These are phyloP conservation scores for Penicillium parvum DNA, from an alignment of 495 filamentous ascomycete species.

Conservation along the genomic window DNA sequence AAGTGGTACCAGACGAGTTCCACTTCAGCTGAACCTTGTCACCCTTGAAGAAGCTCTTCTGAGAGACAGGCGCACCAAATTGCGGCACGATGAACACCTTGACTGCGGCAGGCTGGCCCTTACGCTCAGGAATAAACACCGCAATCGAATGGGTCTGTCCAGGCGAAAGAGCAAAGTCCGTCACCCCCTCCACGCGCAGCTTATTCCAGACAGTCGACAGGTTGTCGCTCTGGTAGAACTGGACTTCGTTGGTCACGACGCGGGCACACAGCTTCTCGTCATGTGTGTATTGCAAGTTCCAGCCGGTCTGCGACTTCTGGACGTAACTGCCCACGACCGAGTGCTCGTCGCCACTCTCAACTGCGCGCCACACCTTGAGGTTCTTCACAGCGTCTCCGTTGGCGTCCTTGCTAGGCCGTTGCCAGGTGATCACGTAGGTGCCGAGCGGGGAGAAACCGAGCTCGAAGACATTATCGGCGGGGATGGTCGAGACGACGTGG, in stretches of 20 bases:
- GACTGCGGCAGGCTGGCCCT: conserved; percentile 89
- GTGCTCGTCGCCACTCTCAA: conserved; percentile 56
- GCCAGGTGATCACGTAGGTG: conserved; percentile 93
- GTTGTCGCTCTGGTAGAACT: conserved; percentile 88
- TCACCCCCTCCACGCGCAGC: conserved; percentile 84
- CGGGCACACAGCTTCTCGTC: conserved; percentile 93
- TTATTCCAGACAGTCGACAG: conserved; percentile 89
- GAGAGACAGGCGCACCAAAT: conserved; percentile 74
- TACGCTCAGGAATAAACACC: conserved; percentile 90
- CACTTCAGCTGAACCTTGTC: conserved; percentile 98
- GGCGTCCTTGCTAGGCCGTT: conserved; percentile 86
- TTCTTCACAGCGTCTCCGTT: conserved; percentile 91
- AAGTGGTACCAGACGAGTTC: conserved; percentile 82
- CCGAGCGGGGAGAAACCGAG: conserved; percentile 90
- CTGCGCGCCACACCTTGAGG: conserved; percentile 87
- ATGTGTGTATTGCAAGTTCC: conserved; percentile 94
- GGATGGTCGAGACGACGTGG: conserved; percentile 67
- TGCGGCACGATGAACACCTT: conserved; percentile 91
- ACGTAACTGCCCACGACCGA: conserved; percentile 82
- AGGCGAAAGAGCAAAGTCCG: conserved; percentile 84
- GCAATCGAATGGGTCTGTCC: conserved; percentile 86
- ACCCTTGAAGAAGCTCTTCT: conserved; percentile 98
- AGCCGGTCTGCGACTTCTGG: conserved; percentile 90
- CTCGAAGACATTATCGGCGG: conserved; percentile 81
- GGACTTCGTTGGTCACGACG: conserved; percentile 91